Conservation (phyloP, 768 basidiomycete species). For the Pulveroboletus frians region DNA sequence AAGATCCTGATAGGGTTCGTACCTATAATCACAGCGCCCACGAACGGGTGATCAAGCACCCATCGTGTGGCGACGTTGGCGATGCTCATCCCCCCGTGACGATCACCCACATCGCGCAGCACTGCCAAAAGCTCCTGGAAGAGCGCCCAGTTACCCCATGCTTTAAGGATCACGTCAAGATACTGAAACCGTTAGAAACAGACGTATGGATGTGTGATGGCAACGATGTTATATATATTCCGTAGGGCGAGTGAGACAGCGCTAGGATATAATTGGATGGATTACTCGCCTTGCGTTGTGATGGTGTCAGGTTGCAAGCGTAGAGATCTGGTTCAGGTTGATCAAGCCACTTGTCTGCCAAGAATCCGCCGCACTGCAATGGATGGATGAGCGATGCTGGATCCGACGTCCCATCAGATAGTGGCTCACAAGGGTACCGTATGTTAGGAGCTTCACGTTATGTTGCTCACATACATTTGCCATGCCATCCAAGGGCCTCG, state of each 20-base stretch:
- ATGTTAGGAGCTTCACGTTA: slow-evolving; percentile 69
- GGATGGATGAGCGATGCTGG: slow-evolving; percentile 1
- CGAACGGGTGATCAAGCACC: slow-evolving; percentile 73
- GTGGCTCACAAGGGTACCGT: slow-evolving; percentile 67
- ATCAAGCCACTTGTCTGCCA: slow-evolving; percentile 71
- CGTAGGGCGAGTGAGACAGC: neutral
- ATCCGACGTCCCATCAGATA: neutral
- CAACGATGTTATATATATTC: neutral
- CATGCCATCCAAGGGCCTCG: slow-evolving; percentile 73
- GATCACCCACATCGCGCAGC: slow-evolving; percentile 61
- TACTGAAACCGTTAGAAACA: slow-evolving; percentile 43
- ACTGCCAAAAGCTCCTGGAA: slow-evolving; percentile 63
- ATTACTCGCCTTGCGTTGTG: slow-evolving; percentile 66
- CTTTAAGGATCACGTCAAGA: slow-evolving; percentile 74
- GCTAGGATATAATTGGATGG: neutral
- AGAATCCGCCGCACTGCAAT: slow-evolving; percentile 74
- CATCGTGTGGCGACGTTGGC: slow-evolving; percentile 78
- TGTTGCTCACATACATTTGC: slow-evolving; percentile 70
- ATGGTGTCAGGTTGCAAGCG: slow-evolving; percentile 63
- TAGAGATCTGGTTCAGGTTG: slow-evolving; percentile 69
- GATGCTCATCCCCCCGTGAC: slow-evolving; percentile 60
- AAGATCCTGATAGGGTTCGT: slow-evolving; percentile 3
- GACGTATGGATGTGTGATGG: neutral
- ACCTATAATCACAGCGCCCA: slow-evolving; percentile 81
- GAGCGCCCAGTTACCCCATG: slow-evolving; percentile 73